phyloP scores from a whole-genome alignment of 495 filamentous ascomycete species.

The Apodospora peruviana region DNA sequence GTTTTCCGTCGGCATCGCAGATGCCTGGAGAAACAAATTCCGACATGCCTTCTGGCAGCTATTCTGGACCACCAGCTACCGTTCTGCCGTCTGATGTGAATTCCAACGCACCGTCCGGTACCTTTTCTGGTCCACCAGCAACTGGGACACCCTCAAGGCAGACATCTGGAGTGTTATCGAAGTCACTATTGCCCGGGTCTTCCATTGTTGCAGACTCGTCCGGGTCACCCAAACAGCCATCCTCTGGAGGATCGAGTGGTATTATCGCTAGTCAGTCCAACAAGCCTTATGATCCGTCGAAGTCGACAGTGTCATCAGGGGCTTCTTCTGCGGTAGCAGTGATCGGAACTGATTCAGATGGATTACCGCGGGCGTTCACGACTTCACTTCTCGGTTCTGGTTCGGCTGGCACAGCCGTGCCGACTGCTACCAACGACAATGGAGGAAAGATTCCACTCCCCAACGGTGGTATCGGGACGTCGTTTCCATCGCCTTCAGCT shows the following conservation, averaged over 20 bases:
- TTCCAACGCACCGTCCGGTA: neutral
- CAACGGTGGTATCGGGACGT: neutral
- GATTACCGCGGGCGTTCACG: neutral
- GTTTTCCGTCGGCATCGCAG: too few relatives aligned
- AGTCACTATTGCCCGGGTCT: too few relatives aligned
- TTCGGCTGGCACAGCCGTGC: neutral
- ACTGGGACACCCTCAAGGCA: neutral
- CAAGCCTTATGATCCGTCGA: neutral
- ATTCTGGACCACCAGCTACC: too few relatives aligned
- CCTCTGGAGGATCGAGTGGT: neutral
- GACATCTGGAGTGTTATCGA: too few relatives aligned
- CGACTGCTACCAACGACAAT: neutral
- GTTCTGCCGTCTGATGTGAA: too few relatives aligned
- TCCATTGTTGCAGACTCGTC: too few relatives aligned
- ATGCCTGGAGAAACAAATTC: too few relatives aligned
- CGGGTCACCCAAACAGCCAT: neutral
- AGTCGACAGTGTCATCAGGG: neutral
- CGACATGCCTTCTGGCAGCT: too few relatives aligned
- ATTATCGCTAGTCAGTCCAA: neutral
- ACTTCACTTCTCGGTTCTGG: neutral
- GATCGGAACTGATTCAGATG: neutral
- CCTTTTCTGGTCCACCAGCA: neutral
- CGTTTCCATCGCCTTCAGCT: constrained; percentile 6
- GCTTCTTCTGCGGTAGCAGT: neutral
- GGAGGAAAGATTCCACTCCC: neutral